Base-by-base conservation (phyloP, 202 grass and related monocot species). In the Hordeum pubiflorum region DNA sequence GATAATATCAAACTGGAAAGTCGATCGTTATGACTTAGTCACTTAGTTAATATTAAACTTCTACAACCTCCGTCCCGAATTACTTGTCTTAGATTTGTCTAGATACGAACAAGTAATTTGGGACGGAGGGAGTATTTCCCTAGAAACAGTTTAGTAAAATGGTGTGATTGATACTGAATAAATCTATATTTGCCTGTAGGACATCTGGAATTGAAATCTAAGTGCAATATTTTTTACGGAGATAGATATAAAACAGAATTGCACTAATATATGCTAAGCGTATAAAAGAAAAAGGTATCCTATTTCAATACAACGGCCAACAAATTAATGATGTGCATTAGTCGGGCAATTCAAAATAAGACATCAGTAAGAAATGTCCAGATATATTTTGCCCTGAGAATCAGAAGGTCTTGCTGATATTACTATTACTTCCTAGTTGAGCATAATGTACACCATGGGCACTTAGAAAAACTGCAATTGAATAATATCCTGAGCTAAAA, bases 1-100 rank as follows among this genome's bases (percentile, higher is more conserved):
- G 6, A 74, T 32, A 44, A 80, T 21, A 81, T 60, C 61, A 86
- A 75, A 59, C 56, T 77, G 9, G 3, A 40, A 70, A 70, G 14
- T 26, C 27, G 27, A 50, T 76, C 31, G 44, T 12, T 71, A 20
- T 63, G 24, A 54, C 32, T 63, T 22, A 54, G 20, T 52, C 33
- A 63, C 32, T 63, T 21, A 54, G 31, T 63, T 50, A 18, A 78
- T 23, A 36, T 5, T 32, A 4, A 29, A 29, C 27, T 29, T 29
- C 27, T 29, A 29, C 27, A 29, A 29, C 31, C 31, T 32, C 31
- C 4, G 3, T 32, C 3, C 27, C 27, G 27, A 29, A 29, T 29
- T 29, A 29, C 27, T 29, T 29, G 27, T 29, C 27, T 29, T 29
- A 29, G 27, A 29, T 29, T 29, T 29, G 27, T 29, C 27, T 29